Percentiles rank a stretch among this genome's conserved stretches.
phyloP scores from a whole-genome alignment of 73 alveolate genomes.

The Tetrahymena borealis region DNA sequence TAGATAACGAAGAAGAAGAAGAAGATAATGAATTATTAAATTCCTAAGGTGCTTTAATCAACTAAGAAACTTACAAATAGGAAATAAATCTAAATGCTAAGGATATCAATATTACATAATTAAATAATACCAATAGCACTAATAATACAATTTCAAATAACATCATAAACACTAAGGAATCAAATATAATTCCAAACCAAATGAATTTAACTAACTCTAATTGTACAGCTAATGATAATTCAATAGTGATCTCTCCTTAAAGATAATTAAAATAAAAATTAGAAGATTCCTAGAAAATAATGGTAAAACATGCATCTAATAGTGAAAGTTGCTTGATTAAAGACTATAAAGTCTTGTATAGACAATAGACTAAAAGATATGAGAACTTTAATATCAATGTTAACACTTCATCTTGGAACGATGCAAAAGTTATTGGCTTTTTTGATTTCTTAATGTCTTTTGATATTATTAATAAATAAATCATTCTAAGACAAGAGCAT shows the following conservation, averaged over 20 bases:
- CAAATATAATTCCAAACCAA: too few relatives aligned
- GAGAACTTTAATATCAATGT: not conserved
- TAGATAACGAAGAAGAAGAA: not conserved
- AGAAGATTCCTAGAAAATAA: too few relatives aligned
- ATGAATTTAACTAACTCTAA: too few relatives aligned
- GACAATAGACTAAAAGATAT: not conserved
- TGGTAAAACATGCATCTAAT: not conserved
- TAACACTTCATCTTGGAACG: not conserved
- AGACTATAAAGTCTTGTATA: not conserved
- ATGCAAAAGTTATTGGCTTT: not conserved
- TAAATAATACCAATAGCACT: too few relatives aligned
- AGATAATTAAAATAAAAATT: not conserved
- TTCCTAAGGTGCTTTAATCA: not conserved
- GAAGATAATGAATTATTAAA: not conserved
- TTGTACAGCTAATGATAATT: too few relatives aligned
- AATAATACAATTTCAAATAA: too few relatives aligned
- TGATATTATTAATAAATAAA: not conserved
- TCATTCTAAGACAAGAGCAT: not conserved
- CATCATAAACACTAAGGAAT: too few relatives aligned
- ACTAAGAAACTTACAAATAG: not conserved
- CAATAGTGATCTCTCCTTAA: not conserved
- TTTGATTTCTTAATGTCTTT: not conserved
- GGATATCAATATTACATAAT: too few relatives aligned
- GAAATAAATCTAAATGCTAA: too few relatives aligned
- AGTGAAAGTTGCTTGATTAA: not conserved